Percentiles rank a stretch among this genome's conserved stretches.
Evolutionary conservation across 2,329 filamentous ascomycete species (phyloP).

Genomic region (Monilinia fructigena): DNA sequence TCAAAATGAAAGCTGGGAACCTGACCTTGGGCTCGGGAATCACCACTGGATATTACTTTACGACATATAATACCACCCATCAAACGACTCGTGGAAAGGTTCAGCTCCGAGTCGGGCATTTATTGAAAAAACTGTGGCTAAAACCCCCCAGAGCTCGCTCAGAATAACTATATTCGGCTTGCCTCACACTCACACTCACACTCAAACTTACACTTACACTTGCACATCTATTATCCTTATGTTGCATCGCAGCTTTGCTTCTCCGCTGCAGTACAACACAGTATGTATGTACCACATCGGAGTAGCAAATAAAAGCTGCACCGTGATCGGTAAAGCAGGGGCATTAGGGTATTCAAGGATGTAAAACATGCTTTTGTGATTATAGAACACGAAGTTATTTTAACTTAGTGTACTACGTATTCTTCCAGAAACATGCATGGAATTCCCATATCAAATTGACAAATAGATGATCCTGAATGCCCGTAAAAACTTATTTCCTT

Average conservation of each 20-base stretch:
- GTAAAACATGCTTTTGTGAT: slow-evolving; percentile 12
- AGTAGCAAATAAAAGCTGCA: slow-evolving; percentile 13
- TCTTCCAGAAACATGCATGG: slow-evolving; percentile 23
- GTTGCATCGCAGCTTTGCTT: slow-evolving; percentile 10
- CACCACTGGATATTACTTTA: slow-evolving; percentile 4
- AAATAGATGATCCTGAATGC: slow-evolving; percentile 2
- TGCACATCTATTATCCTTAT: background rate
- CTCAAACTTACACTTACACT: background rate
- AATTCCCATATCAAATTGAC: slow-evolving; percentile 17
- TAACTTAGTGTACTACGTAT: slow-evolving; percentile 15
- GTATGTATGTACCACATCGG: slow-evolving; percentile 2
- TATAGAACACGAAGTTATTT: slow-evolving; percentile 23
- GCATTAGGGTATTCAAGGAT: slow-evolving; percentile 13
- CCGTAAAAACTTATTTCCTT: background rate
- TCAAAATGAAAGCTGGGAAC: slow-evolving; percentile 6
- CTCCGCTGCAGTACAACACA: slow-evolving; percentile 21
- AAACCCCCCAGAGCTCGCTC: slow-evolving; percentile 1
- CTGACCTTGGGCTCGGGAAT: slow-evolving; percentile 12
- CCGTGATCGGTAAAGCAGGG: slow-evolving; percentile 12
- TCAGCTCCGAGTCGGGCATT: slow-evolving; percentile 20
- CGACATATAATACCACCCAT: slow-evolving; percentile 1
- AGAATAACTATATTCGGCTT: slow-evolving; percentile 13
- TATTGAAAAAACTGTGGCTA: background rate
- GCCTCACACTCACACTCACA: background rate
- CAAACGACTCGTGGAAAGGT: slow-evolving; percentile 15